Evolutionary conservation across 192 early-diverging fungal genomes (phyloP).

Genomic region (Backusella parvicylindrica): DNA sequence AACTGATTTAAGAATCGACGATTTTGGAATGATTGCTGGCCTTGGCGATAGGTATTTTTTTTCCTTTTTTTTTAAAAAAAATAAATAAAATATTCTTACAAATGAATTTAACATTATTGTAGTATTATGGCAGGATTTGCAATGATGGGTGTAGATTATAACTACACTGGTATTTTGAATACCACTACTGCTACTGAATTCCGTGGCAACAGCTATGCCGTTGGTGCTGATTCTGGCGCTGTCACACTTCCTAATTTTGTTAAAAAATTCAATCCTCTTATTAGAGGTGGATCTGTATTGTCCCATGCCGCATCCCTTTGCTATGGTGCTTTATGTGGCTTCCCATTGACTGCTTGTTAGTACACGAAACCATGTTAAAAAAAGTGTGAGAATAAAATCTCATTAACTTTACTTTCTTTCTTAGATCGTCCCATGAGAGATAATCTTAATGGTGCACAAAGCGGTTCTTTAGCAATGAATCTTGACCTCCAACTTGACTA

Average conservation of each 20-base stretch:
- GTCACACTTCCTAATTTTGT: constrained; percentile 45
- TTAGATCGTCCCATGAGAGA: constrained; percentile 15
- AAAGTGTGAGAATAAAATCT: not conserved
- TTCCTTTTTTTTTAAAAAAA: too few relatives aligned
- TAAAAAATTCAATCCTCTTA: constrained; percentile 31
- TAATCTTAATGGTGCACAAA: constrained; percentile 49
- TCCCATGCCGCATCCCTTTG: constrained; percentile 32
- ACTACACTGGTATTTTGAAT: constrained; percentile 4
- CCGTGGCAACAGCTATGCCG: constrained; percentile 48
- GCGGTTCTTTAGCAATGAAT: constrained; percentile 45
- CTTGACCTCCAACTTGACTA: constrained; percentile 41
- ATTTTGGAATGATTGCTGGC: constrained; percentile 49
- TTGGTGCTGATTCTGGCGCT: constrained; percentile 46
- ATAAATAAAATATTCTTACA: not conserved
- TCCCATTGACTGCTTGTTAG: not conserved
- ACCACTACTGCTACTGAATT: constrained; percentile 15
- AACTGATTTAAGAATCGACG: constrained; percentile 50
- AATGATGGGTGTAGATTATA: constrained; percentile 34
- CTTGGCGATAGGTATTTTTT: constrained; percentile 55
- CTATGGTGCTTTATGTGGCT: constrained; percentile 1
- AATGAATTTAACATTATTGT: not conserved
- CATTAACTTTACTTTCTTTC: not conserved
- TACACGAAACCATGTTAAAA: not conserved
- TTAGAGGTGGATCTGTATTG: constrained; percentile 40
- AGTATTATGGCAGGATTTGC: constrained; percentile 59